A percentile compares a stretch with the other conserved stretches of the same genome.
These are phyloP conservation scores for Cryptosporidium bovis DNA, from an alignment of 169 alveolate genomes.

Conservation along the genomic window DNA sequence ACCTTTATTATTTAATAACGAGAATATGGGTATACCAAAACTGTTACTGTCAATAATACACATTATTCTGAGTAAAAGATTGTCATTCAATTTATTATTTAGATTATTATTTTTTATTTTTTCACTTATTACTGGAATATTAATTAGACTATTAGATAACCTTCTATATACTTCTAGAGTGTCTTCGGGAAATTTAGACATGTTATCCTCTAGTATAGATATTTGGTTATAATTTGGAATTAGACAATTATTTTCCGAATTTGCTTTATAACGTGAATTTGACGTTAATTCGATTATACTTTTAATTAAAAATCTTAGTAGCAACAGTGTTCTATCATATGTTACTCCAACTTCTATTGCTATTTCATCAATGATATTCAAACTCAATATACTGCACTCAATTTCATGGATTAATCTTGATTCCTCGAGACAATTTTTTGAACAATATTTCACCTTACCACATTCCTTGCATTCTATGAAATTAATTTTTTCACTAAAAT, in stretches of 20 bases:
- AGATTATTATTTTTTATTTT: neutral
- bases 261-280: neutral
- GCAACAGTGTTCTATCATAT: conserved; percentile 32
- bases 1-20: neutral
- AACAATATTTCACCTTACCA: conserved; percentile 22
- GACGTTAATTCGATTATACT: neutral
- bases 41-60: conserved; percentile 68
- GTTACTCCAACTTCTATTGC: conserved; percentile 25
- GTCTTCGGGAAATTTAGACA: neutral
- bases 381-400: conserved; percentile 30
- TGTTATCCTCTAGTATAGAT: conserved; percentile 1
- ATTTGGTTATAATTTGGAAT: conserved; percentile 17
- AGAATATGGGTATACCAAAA: conserved; percentile 56
- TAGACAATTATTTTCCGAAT: neutral
- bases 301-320: conserved; percentile 23
- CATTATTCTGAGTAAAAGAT: conserved; percentile 3
- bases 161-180: neutral
- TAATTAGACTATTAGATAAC: conserved; percentile 16
- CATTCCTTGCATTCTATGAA: conserved; percentile 18
- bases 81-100: neutral
- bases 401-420: conserved; percentile 4
- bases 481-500: neutral
- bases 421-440: conserved; percentile 23
- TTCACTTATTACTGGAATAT: conserved; percentile 3
- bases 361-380: neutral